Conservation (phyloP, 2,329 filamentous ascomycete genomes). For the Phialemoniopsis sp. region DNA sequence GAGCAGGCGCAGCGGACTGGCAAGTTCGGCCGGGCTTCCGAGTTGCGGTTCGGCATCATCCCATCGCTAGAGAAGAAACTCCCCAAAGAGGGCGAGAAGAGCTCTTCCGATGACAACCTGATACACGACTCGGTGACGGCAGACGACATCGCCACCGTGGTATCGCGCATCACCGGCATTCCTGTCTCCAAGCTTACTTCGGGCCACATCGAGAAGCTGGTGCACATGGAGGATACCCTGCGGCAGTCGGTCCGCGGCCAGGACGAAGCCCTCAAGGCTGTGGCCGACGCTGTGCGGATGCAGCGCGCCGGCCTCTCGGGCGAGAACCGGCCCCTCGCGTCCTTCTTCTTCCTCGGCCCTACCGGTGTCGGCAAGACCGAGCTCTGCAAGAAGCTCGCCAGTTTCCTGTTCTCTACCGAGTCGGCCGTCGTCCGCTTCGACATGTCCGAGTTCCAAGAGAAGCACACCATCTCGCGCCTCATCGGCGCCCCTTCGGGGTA, state of each 20-base stretch:
- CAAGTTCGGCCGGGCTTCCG: slow-evolving; percentile 86
- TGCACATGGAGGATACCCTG: slow-evolving; percentile 91
- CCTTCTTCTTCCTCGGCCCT: slow-evolving; percentile 96
- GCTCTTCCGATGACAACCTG: slow-evolving; percentile 38
- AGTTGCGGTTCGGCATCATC: slow-evolving; percentile 84
- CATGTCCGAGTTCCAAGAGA: slow-evolving; percentile 97
- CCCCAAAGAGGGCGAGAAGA: slow-evolving; percentile 63
- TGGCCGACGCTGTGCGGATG: slow-evolving; percentile 89
- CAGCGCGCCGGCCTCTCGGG: slow-evolving; percentile 89
- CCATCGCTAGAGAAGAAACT: slow-evolving; percentile 75
- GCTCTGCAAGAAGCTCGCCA: slow-evolving; percentile 91
- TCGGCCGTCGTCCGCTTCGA: slow-evolving; percentile 90
- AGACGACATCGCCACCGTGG: slow-evolving; percentile 90
- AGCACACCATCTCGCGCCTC: slow-evolving; percentile 88
- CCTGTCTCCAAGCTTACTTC: slow-evolving; percentile 89
- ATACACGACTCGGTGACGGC: slow-evolving; percentile 93
- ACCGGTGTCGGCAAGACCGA: slow-evolving; percentile 98
- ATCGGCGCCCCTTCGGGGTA: slow-evolving; percentile 94
- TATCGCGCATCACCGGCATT: slow-evolving; percentile 87
- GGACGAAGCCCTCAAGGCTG: slow-evolving; percentile 86
- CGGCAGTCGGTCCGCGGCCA: slow-evolving; percentile 84
- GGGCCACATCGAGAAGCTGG: slow-evolving; percentile 89
- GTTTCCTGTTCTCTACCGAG: slow-evolving; percentile 90
- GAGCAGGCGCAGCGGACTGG: slow-evolving; percentile 84
- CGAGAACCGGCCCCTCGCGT: slow-evolving; percentile 86